These are phyloP conservation scores for Cajanus cajan DNA, from an alignment of 306 rosid species.

Conservation along the genomic window DNA sequence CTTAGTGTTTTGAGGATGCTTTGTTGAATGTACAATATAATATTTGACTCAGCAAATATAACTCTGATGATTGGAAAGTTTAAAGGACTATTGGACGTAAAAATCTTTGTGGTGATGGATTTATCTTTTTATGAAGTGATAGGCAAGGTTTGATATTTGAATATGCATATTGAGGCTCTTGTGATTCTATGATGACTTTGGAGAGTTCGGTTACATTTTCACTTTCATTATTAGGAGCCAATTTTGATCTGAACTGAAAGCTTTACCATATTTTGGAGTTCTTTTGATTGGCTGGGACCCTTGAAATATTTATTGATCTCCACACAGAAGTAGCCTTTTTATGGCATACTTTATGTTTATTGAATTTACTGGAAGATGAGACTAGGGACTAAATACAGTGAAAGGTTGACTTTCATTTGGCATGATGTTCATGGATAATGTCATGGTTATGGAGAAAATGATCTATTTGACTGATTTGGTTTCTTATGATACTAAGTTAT, in stretches of 20 bases:
- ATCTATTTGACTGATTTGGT: slow-evolving; percentile 31
- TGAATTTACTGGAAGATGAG: slow-evolving; percentile 33
- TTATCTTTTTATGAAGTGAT: slow-evolving; percentile 40
- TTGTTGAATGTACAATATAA: slow-evolving; percentile 35
- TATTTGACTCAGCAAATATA: slow-evolving; percentile 30
- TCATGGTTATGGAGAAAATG: slow-evolving; percentile 25
- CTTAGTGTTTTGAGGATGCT: slow-evolving; percentile 42
- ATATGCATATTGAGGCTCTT: slow-evolving; percentile 39
- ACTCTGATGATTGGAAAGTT: slow-evolving; percentile 32
- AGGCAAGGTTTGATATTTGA: slow-evolving; percentile 31
- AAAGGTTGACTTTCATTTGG: slow-evolving; percentile 12
- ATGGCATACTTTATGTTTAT: slow-evolving; percentile 13
- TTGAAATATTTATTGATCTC: slow-evolving; percentile 28
- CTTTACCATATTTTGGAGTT: slow-evolving; percentile 27
- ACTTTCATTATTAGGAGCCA: slow-evolving; percentile 35
- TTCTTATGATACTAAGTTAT: slow-evolving; percentile 20
- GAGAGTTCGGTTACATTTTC: slow-evolving; percentile 29
- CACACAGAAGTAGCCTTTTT: slow-evolving; percentile 1
- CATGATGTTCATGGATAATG: slow-evolving; percentile 26
- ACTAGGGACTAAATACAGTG: slow-evolving; percentile 4
- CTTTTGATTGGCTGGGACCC: slow-evolving; percentile 17
- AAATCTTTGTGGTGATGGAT: slow-evolving; percentile 37
- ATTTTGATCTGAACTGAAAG: slow-evolving; percentile 23
- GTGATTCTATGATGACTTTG: slow-evolving; percentile 36
- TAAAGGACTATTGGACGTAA: slow-evolving; percentile 42